A percentile compares a stretch with the other conserved stretches of the same genome.
Conservation (phyloP, 1,284 basidiomycete genomes). For the Sanguinoderma infundibulare region DNA sequence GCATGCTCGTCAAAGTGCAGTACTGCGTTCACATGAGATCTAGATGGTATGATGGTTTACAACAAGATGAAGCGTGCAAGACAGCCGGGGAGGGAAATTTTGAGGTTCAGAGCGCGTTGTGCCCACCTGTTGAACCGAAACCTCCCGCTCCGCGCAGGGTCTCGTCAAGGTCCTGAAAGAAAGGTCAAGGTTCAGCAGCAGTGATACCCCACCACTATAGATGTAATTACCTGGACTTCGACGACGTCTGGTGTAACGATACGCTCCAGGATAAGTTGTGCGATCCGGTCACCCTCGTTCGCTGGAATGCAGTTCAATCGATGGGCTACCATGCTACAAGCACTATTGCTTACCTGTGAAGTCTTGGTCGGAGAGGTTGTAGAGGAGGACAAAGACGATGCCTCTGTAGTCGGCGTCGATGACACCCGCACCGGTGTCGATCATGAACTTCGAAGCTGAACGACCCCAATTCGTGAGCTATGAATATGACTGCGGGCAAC, state of each 20-base stretch:
- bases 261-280: constrained; percentile 92
- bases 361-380: constrained; percentile 90
- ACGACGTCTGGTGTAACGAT: constrained; percentile 87
- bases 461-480: neutral
- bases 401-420: constrained; percentile 97
- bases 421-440: constrained; percentile 96
- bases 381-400: constrained; percentile 90
- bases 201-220: neutral
- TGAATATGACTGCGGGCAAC: neutral
- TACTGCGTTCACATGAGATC: too few species aligned
- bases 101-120: constrained; percentile 49
- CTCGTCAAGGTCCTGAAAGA: constrained; percentile 73
- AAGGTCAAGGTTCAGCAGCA: neutral
- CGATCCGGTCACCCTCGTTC: constrained; percentile 89
- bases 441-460: constrained; percentile 93
- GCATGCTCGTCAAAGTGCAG: too few species aligned
- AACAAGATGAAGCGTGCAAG: neutral
- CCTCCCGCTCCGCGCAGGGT: constrained; percentile 88
- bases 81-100: too few species aligned
- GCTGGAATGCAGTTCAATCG: constrained; percentile 64
- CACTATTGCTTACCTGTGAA: constrained; percentile 80
- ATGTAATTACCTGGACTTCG: constrained; percentile 73
- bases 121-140: constrained; percentile 95
- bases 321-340: too few species aligned
- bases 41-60: neutral